A percentile compares a stretch with the other conserved stretches of the same genome.
phyloP scores from a whole-genome alignment of 2,329 filamentous ascomycete genomes.

The Plectosphaerella plurivora region DNA sequence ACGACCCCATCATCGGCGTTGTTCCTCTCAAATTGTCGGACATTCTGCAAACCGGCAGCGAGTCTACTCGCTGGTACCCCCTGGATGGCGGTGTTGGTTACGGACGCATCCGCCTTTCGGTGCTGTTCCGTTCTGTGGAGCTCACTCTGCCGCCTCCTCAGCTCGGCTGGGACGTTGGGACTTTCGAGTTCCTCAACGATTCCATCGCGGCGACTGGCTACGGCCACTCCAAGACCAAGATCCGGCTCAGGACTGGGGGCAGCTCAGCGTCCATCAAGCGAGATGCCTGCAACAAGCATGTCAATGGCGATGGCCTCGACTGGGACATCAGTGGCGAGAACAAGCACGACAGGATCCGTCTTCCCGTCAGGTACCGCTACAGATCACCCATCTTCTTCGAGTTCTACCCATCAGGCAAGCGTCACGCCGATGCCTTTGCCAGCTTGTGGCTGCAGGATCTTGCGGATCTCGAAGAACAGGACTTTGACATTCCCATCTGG shows the following conservation, averaged over 20 bases:
- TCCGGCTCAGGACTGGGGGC: slow-evolving; percentile 80
- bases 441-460: slow-evolving; percentile 83
- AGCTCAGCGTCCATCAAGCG: slow-evolving; percentile 68
- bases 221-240: slow-evolving; percentile 63
- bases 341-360: slow-evolving; percentile 48
- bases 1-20: slow-evolving; percentile 91
- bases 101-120: slow-evolving; percentile 79
- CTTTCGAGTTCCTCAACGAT: slow-evolving; percentile 79
- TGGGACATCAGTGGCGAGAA: slow-evolving; percentile 44
- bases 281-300: slow-evolving; percentile 53
- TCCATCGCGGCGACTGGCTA: slow-evolving; percentile 63
- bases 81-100: slow-evolving; percentile 92
- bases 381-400: slow-evolving; percentile 87
- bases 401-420: slow-evolving; percentile 66
- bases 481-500: slow-evolving; percentile 90
- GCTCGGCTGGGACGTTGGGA: slow-evolving; percentile 92
- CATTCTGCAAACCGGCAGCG: slow-evolving; percentile 80
- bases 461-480: slow-evolving; percentile 70
- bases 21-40: slow-evolving; percentile 85
- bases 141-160: slow-evolving; percentile 78
- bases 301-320: slow-evolving; percentile 47
- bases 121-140: slow-evolving; percentile 87
- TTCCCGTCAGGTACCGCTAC: slow-evolving; percentile 89
- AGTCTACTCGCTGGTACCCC: slow-evolving; percentile 91
- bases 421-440: slow-evolving; percentile 69